A percentile compares a stretch with the other conserved stretches of the same genome.
Evolutionary conservation across 345 rosid genomes (phyloP).

Genomic region (Psidium friedrichsthalianum): DNA sequence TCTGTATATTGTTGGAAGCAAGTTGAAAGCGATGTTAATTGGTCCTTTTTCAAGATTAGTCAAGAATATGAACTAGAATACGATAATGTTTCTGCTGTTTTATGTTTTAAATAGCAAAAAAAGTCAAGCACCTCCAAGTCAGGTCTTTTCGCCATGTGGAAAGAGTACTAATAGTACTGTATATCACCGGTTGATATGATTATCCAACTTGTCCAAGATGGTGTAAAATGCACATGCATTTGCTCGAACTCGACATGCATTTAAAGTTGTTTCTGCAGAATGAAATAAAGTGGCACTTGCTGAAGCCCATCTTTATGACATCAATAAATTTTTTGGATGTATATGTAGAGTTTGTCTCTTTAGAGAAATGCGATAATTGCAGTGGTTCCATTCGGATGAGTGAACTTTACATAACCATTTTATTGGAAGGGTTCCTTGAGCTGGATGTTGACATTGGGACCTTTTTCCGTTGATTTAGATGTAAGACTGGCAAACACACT

Average conservation of each 20-base stretch:
- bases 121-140: background rate
- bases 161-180: background rate
- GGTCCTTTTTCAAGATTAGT: background rate
- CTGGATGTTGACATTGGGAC: background rate
- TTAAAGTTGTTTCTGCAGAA: background rate
- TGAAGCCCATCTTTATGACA: background rate
- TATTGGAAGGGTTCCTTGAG: background rate
- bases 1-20: background rate
- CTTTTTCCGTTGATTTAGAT: conserved; percentile 42
- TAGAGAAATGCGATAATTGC: background rate
- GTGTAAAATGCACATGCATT: background rate
- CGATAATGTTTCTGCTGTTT: background rate
- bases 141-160: background rate
- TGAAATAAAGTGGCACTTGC: background rate
- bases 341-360: background rate
- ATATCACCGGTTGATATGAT: background rate
- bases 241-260: background rate
- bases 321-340: background rate
- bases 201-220: background rate
- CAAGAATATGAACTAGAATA: background rate
- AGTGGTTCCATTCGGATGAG: background rate
- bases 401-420: background rate
- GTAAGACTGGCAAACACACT: conserved; percentile 92
- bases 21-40: background rate
- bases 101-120: background rate